Base-by-base conservation (phyloP, 108 stramenopile genomes). In the Schizochytrium sp. region DNA sequence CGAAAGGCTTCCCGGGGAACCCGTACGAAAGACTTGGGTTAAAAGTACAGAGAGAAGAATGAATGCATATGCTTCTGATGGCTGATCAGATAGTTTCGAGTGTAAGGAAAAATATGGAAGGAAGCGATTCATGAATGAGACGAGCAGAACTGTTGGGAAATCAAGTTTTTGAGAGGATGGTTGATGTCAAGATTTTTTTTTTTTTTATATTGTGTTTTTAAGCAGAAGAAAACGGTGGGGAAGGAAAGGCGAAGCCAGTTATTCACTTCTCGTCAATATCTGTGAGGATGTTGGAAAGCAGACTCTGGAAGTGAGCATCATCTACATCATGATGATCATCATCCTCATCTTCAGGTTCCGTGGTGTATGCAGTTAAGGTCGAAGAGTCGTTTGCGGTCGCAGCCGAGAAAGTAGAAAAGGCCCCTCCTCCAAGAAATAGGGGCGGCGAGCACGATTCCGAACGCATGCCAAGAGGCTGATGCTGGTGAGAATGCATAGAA, bases 241-340 rank as follows among this genome's bases (percentile, higher is more conserved):
- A 19, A 17, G 17, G 19, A 17, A 60, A 60, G 19, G 19, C 19
- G 59, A 60, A n/a, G 19, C 19, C 59, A n/a, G 59, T 60, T n/a
- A 60, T 60, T n/a, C 42, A 83, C 76, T 83, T 83, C 12, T 83
- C 76, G 76, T 83, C 76, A 10, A 83, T 49, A 40, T 83, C 76
- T 2, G 47, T 46, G 76, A 83, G 76, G 28, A 72, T 41, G 72
- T 83, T 83, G 76, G 76, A 83, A 38, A 83, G 50, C 38, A 83
- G 53, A 83, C n/a, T 28, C n/a, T 83, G 76, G 10, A 83, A 83
- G 47, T 83, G 76, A 7, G 76, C 50, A 40, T 83, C 76, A 2
- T 83, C 76, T n/a, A 83, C 76, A n/a, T 50, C 76, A 7, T 8
- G 12, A 28, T 83, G 15, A 40, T 49, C 53, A n/a, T 49, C 50